These are phyloP conservation scores for Russula sp. DNA, from an alignment of 768 basidiomycete species.

Conservation along the genomic window DNA sequence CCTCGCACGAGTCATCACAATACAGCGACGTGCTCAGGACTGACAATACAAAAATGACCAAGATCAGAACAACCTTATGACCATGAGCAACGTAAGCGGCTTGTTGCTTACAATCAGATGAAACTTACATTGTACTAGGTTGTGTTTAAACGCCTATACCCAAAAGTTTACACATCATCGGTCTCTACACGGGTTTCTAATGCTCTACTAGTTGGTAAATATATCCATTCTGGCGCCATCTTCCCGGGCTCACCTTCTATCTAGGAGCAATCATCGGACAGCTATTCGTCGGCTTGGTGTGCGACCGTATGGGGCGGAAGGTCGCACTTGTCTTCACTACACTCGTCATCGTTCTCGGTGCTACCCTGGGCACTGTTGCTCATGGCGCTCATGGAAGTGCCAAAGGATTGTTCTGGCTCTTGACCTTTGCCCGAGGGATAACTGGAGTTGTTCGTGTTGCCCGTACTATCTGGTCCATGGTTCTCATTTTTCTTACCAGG, in stretches of 20 bases:
- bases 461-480: background rate
- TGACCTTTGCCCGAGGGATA: conserved; percentile 65
- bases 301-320: conserved; percentile 70
- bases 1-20: background rate
- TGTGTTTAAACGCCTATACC: conserved; percentile 58
- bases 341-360: conserved; percentile 61
- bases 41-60: background rate
- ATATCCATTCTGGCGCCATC: conserved; percentile 5
- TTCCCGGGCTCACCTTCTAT: conserved; percentile 10
- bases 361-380: conserved; percentile 61
- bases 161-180: conserved; percentile 50
- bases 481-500: conserved; percentile 33
- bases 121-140: conserved; percentile 38
- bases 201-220: conserved; percentile 58
- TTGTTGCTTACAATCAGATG: conserved; percentile 8
- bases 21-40: conserved; percentile 1
- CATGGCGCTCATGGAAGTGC: conserved; percentile 52
- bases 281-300: conserved; percentile 58
- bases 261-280: conserved; percentile 59
- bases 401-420: conserved; percentile 64
- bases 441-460: conserved; percentile 51
- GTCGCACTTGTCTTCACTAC: conserved; percentile 68
- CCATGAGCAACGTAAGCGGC: conserved; percentile 51
- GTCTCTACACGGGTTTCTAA: conserved; percentile 69
- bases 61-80: conserved; percentile 72